Evolutionary conservation across 1,284 basidiomycete genomes (phyloP).

Genomic region (Schizopora paradoxa): DNA sequence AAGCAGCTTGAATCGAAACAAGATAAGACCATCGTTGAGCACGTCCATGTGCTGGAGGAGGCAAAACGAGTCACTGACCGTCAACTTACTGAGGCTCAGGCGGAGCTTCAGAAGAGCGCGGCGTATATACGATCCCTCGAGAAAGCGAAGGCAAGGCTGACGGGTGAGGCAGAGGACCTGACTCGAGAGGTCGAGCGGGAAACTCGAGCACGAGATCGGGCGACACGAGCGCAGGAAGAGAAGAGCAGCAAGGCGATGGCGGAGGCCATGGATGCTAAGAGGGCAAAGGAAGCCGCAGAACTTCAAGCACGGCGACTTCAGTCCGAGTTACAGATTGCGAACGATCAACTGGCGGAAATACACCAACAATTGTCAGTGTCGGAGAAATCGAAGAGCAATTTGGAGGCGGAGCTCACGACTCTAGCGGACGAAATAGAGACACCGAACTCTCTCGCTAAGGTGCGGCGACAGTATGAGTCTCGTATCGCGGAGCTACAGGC

Average conservation of each 20-base stretch:
- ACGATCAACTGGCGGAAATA: slow-evolving; percentile 49
- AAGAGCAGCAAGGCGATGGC: slow-evolving; percentile 53
- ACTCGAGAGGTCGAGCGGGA: slow-evolving; percentile 72
- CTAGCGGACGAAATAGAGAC: slow-evolving; percentile 57
- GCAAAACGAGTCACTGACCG: slow-evolving; percentile 95
- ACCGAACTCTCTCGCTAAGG: slow-evolving; percentile 50
- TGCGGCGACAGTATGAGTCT: slow-evolving; percentile 62
- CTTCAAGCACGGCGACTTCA: slow-evolving; percentile 53
- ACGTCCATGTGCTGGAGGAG: slow-evolving; percentile 95
- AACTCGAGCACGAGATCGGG: slow-evolving; percentile 34
- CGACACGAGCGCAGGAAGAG: slow-evolving; percentile 31
- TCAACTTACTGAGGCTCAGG: slow-evolving; percentile 79
- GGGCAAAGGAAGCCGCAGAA: slow-evolving; percentile 59
- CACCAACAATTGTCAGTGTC: slow-evolving; percentile 45
- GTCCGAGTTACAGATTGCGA: slow-evolving; percentile 49
- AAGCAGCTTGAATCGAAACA: slow-evolving; percentile 82
- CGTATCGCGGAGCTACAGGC: slow-evolving; percentile 62
- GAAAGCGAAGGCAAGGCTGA: slow-evolving; percentile 72
- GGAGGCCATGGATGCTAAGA: slow-evolving; percentile 61
- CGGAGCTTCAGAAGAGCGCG: slow-evolving; percentile 68
- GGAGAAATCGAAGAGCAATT: slow-evolving; percentile 58
- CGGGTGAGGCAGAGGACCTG: slow-evolving; percentile 83
- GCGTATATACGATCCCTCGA: slow-evolving; percentile 81
- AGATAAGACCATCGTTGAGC: slow-evolving; percentile 98
- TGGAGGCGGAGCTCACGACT: slow-evolving; percentile 65